Evolutionary conservation across 371 early-diverging fungal genomes (phyloP).

Genomic region (Choanephora cucurbitarum): DNA sequence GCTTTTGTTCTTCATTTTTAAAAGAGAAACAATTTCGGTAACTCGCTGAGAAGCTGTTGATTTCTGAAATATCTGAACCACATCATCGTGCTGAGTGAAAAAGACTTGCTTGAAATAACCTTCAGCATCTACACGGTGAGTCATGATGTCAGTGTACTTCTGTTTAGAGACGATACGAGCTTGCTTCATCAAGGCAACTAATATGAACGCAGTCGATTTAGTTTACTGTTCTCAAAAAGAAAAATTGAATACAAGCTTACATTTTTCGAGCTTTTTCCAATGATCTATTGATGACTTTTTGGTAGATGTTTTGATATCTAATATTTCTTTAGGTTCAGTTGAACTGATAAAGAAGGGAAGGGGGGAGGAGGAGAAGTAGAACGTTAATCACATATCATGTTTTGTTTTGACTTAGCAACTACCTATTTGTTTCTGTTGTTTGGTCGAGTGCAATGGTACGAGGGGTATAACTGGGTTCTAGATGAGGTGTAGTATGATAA

Average conservation of each 20-base stretch:
- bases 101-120: conserved; percentile 53
- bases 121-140: conserved; percentile 23
- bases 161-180: background rate
- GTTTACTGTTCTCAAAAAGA: too few species aligned
- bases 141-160: background rate
- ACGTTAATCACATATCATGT: background rate
- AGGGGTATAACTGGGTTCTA: background rate
- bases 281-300: background rate
- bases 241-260: too few species aligned
- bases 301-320: too few species aligned
- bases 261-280: conserved; percentile 12
- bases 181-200: background rate
- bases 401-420: background rate
- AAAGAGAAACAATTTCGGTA: conserved; percentile 41
- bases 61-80: conserved; percentile 42
- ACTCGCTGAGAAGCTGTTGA: conserved; percentile 48
- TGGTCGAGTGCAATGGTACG: background rate
- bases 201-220: background rate
- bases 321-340: too few species aligned
- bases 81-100: conserved; percentile 34
- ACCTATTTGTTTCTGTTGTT: background rate
- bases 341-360: too few species aligned
- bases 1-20: conserved; percentile 30
- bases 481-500: background rate
- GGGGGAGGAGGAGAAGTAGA: too few species aligned